Evolutionary conservation across 1,284 basidiomycete genomes (phyloP), one percentile per base, ranked within the genome.

Genomic region (Volvariella volvacea): DNA sequence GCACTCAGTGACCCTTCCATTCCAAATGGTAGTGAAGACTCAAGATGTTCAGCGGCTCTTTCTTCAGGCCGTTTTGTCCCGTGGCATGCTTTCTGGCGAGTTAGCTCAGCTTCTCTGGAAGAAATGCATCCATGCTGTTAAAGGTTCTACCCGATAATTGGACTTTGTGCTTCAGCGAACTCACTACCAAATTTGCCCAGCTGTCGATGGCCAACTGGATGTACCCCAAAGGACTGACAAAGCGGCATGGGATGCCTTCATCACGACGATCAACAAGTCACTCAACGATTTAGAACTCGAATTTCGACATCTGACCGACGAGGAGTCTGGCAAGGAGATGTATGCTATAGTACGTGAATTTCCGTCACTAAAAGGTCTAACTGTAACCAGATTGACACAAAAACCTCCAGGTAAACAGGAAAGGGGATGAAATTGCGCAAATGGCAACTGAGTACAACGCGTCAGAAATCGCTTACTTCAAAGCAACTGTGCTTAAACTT

Each of bases 391-490:
- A 4, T 15, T 19, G 38, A 21, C 40, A 31, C 17, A 15, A 22
- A 19, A 38, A 25, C 34, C 15, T 42, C 14, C 45, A 92, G 88
- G 78, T 88, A 22, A 92, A 92, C 57, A 67, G 73, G 9, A 85
- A 81, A 51, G 81, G 78, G 17, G 88, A 92, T 52, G 81, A 82
- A 47, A 68, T 89, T 20, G 82, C 89, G 0, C 88, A 90, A 58
- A 65, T 89, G 55, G 90, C 88, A 7, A 89, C 88, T 0, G 86
- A 89, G 39, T 92, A 90, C 56, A 75, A 71, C 2, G 68, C 87
- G 0, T 65, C 69, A 36, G 90, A 92, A 60, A 89, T 92, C 42
- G 70, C 80, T 0, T 92, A 79, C 62, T 91, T 91, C 70, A 89
- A 84, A 63, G 78, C 78, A 1, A 67, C 92, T 46, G 90, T 89